Evolutionary conservation across 225 moss, liverwort and hornwort species (phyloP), one percentile per base, ranked within the genome.

Genomic region (Marchantia paleacea): DNA sequence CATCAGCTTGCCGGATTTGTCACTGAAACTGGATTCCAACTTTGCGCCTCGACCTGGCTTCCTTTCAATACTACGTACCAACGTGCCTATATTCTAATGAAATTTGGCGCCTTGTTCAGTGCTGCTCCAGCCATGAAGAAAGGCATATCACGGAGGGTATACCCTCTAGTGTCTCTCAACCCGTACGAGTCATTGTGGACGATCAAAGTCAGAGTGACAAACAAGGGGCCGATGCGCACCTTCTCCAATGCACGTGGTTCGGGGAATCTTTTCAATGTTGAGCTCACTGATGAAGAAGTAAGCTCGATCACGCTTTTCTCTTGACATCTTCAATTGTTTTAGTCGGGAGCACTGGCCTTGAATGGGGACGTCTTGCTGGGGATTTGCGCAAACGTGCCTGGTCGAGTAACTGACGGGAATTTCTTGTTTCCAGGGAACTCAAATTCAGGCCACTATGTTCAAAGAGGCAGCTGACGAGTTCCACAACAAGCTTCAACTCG

Each of bases 361-460:
- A 39, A 39, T 39, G 39, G 5, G 39, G 39, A 39, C 3, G 39
- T 39, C 5, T 39, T 2, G 39, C 39, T 2, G 5, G 5, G 39
- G 39, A 5, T 39, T 39, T 5, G 39, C 39, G 39, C 39, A 39
- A 39, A 39, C 39, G 69, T 61, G 25, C 5, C 8, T 7, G 24
- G 28, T 10, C 3, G 30, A 68, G 24, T 3, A 25, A 11, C 19
- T 63, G 39, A 64, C 13, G 6, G 3, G 16, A 5, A 39, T 39
- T 39, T 39, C 39, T 2, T 39, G 5, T 39, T 39, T 39, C 5
- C 91, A 99, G 97, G 97, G 97, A 50, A 91, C 95, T 3, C 92
- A 99, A 88, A 99, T 99, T 69, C 97, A 88, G 83, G 97, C 97
- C 6, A 92, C 93, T 0, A 95, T 99, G 97, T 99, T 99, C 81